phyloP scores from a whole-genome alignment of 2,329 filamentous ascomycete species.

The Penicillium sp. region DNA sequence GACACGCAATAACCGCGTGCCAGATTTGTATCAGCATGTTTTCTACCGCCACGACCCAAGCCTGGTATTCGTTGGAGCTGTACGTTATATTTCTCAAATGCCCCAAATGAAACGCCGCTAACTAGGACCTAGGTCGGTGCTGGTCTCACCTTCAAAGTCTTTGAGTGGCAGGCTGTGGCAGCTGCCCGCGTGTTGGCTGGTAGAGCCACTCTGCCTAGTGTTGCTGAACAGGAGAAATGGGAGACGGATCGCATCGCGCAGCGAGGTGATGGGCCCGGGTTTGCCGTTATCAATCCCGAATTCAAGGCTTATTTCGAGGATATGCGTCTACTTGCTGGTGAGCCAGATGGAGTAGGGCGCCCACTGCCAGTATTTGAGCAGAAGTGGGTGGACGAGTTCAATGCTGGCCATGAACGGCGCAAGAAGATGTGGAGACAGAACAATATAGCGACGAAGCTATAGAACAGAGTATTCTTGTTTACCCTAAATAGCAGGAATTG shows the following conservation, averaged over 20 bases:
- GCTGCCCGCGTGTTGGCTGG: constrained; percentile 60
- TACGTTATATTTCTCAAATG: constrained; percentile 24
- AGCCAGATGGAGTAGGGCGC: constrained; percentile 43
- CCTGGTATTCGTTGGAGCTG: constrained; percentile 45
- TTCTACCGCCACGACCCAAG: constrained; percentile 37
- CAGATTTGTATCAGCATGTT: constrained; percentile 38
- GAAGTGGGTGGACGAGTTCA: constrained; percentile 47
- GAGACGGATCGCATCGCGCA: constrained; percentile 54
- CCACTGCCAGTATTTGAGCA: constrained; percentile 45
- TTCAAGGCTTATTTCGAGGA: constrained; percentile 66
- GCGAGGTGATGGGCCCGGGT: constrained; percentile 58
- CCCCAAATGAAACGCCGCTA: neutral
- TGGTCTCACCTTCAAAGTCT: constrained; percentile 64
- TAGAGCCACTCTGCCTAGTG: constrained; percentile 50
- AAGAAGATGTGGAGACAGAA: constrained; percentile 61
- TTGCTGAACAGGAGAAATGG: constrained; percentile 55
- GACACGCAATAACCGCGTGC: constrained; percentile 34
- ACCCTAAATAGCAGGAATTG: too few relatives aligned
- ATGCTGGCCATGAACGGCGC: constrained; percentile 55
- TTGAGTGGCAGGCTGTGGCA: constrained; percentile 66
- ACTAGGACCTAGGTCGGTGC: constrained; percentile 32
- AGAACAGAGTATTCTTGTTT: neutral
- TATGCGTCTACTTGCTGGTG: constrained; percentile 43
- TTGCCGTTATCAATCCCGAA: constrained; percentile 58
- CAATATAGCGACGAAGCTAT: constrained; percentile 23